phyloP scores from a whole-genome alignment of 2,329 filamentous ascomycete genomes.

The Ophiostoma himal-ulmi region DNA sequence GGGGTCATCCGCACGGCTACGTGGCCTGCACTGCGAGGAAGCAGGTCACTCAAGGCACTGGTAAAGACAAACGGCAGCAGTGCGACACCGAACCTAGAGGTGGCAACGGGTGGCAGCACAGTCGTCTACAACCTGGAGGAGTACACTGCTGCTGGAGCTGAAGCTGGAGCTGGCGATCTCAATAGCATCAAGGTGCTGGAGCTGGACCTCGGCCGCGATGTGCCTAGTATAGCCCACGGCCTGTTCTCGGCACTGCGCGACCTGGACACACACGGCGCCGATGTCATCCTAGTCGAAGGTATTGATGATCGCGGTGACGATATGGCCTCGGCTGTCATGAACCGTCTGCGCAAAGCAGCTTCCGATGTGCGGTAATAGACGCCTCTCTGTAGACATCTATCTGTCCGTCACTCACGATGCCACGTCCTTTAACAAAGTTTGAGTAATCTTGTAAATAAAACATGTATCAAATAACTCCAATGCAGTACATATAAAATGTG shows the following conservation, averaged over 20 bases:
- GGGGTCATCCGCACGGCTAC: conserved; percentile 52
- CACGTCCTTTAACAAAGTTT: not conserved
- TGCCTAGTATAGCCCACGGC: conserved; percentile 71
- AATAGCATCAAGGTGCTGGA: conserved; percentile 49
- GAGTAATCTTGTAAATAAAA: conserved; percentile 19
- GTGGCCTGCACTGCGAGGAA: conserved; percentile 44
- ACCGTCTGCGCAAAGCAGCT: conserved; percentile 72
- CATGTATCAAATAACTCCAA: conserved; percentile 13
- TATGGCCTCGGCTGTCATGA: conserved; percentile 82
- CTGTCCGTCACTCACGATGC: not conserved
- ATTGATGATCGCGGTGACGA: conserved; percentile 74
- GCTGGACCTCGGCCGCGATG: conserved; percentile 64
- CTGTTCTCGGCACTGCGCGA: conserved; percentile 83
- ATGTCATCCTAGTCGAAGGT: conserved; percentile 86
- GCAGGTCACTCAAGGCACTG: conserved; percentile 26
- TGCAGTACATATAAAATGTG: conserved; percentile 7
- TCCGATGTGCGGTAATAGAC: conserved; percentile 44
- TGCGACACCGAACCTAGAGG: not conserved
- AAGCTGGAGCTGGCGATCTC: not conserved
- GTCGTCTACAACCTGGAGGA: conserved; percentile 35
- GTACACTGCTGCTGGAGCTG: conserved; percentile 34
- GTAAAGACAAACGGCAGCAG: not conserved
- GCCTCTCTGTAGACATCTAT: not conserved
- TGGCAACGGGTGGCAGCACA: not conserved
- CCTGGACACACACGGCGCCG: conserved; percentile 71